Base-by-base conservation (phyloP, 495 filamentous ascomycete species). In the Annulohypoxylon stygium region DNA sequence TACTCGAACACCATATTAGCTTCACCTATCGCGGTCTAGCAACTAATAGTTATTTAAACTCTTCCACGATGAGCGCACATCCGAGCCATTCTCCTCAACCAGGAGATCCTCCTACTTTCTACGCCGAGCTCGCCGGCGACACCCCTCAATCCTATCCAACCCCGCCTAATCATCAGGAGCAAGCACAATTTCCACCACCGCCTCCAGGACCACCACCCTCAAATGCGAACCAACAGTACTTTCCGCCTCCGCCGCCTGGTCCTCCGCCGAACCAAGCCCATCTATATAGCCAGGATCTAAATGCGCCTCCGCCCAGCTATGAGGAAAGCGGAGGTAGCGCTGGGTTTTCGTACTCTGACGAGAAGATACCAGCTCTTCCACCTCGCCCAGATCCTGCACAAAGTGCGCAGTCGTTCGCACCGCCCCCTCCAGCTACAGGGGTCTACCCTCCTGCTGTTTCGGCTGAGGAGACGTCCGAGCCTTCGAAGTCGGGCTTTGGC, bases 401-500 rank as follows among this genome's bases (percentile, higher is more conserved):
- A 50, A 64, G 53, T 6, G 50, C 36, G 12, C 60, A 54, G 16
- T 37, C 64, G 7, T 45, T 23, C 7, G 54, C 66, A 9, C 57
- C 61, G 16, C 71, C 71, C 20, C 39, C 69, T 39, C 64, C 73
- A 0, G 64, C 64, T 65, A 37, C 67, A 23, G 39, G 37, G 7
- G 8, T 64, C 3, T 61, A 64, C 0, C 11, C 39, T 18, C 66
- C 70, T 4, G 10, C 20, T 14, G 4, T 53, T 0, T 30, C 58
- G 9, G n/a, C 45, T 9, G 20, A 8, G 5, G 26, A 69, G 2
- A 3, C 47, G 5, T 9, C 63, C 8, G 2, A 54, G 2, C 43
- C 65, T 18, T 60, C 69, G 18, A 78, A 79, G 45, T 30, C 65
- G 1, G 72, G 76, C 4, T 69, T 75, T 7, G 66, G 78, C 16